Evolutionary conservation across 2,329 filamentous ascomycete species (phyloP).

Genomic region (Fusarium dlaminii): DNA sequence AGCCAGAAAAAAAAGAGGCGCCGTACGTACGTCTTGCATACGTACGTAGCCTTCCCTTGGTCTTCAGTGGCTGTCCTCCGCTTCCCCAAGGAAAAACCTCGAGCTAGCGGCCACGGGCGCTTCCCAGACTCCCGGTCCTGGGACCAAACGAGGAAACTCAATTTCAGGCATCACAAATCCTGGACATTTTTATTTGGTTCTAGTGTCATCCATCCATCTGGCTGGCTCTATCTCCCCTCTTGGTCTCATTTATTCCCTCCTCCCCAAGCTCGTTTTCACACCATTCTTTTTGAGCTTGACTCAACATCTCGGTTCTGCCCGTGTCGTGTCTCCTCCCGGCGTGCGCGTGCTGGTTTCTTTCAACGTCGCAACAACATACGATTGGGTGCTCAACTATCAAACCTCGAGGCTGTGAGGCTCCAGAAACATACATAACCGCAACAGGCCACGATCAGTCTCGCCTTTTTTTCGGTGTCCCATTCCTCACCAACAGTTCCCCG

Average conservation of each 20-base stretch:
- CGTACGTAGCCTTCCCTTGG: not conserved
- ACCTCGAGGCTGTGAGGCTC: conserved; percentile 1
- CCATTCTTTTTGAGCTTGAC: conserved; percentile 16
- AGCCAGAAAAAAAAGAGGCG: conserved; percentile 5
- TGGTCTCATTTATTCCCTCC: conserved; percentile 20
- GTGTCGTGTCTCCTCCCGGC: conserved; percentile 5
- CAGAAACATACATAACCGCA: conserved; percentile 21
- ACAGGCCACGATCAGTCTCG: conserved; percentile 16
- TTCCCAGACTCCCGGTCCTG: conserved; percentile 40
- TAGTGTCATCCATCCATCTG: conserved; percentile 13
- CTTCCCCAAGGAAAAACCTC: conserved; percentile 34
- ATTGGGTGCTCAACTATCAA: conserved; percentile 12
- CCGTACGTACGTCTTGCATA: conserved; percentile 4
- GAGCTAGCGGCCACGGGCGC: conserved; percentile 41
- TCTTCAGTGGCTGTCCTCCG: conserved; percentile 21
- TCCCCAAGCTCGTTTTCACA: conserved; percentile 8
- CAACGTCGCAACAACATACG: conserved; percentile 14
- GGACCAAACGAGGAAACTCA: conserved; percentile 39
- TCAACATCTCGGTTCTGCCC: conserved; percentile 7
- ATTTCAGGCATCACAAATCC: conserved; percentile 39
- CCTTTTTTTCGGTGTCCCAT: conserved; percentile 1
- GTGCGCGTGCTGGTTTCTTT: conserved; percentile 9
- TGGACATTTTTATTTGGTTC: conserved; percentile 27
- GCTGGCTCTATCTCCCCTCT: conserved; percentile 19
- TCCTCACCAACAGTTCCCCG: conserved; percentile 8